Conservation (phyloP, 1,284 basidiomycete species). For the Macrocystidia cucumis region DNA sequence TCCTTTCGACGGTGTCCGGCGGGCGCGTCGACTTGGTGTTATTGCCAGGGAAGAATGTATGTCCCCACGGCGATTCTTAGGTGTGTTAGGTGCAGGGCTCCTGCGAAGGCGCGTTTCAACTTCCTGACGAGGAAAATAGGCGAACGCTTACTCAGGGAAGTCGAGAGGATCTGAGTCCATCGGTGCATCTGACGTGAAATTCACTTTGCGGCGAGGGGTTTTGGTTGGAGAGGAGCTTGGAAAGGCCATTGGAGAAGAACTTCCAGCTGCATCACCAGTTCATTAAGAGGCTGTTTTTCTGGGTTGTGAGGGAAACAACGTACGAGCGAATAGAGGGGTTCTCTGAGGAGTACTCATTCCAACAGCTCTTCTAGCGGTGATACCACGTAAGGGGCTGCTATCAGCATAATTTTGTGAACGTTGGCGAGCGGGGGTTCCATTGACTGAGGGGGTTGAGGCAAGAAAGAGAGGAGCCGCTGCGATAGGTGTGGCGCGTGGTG, state of each 20-base stretch:
- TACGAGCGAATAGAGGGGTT: constrained; percentile 49
- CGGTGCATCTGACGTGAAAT: constrained; percentile 18
- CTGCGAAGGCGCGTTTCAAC: constrained; percentile 16
- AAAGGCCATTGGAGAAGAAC: constrained; percentile 66
- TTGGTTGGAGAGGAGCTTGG: constrained; percentile 62
- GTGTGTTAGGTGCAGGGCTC: constrained; percentile 44
- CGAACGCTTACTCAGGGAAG: constrained; percentile 45
- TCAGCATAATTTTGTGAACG: constrained; percentile 27
- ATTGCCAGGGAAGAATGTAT: constrained; percentile 72
- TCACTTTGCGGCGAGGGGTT: constrained; percentile 29
- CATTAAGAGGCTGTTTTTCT: constrained; percentile 5
- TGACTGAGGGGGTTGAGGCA: constrained; percentile 48
- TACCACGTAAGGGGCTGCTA: constrained; percentile 37
- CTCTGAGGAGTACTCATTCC: constrained; percentile 51
- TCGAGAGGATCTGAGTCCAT: constrained; percentile 55
- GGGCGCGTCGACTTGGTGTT: constrained; percentile 44
- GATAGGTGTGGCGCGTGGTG: constrained; percentile 35
- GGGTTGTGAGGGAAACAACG: constrained; percentile 15
- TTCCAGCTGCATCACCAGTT: constrained; percentile 31
- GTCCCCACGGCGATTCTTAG: constrained; percentile 72
- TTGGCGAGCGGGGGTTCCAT: constrained; percentile 41
- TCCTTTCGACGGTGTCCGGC: constrained; percentile 22
- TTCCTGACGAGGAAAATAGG: background rate
- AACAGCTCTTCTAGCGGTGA: constrained; percentile 54
- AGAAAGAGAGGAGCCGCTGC: constrained; percentile 52